Evolutionary conservation across 2,329 filamentous ascomycete genomes (phyloP).

Genomic region (Phoma sp.): DNA sequence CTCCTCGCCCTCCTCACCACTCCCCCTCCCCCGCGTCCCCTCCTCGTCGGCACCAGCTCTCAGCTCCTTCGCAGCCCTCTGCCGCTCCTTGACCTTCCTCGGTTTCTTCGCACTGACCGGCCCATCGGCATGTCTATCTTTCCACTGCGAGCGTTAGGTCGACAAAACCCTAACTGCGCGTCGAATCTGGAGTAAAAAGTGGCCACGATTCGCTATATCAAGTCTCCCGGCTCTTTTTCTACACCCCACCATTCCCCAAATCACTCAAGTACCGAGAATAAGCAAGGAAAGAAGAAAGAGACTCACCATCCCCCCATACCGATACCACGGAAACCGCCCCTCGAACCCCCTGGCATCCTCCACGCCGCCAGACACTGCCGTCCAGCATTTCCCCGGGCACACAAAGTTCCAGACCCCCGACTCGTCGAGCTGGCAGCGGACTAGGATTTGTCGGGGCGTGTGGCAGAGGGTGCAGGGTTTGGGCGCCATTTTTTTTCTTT

Average conservation of each 20-base stretch:
- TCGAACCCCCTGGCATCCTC: conserved; percentile 46
- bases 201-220: no score
- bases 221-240: no score
- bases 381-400: conserved; percentile 54
- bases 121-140: conserved; percentile 49
- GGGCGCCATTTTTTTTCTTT: conserved; percentile 13
- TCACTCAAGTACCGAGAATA: no score
- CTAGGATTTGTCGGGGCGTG: conserved; percentile 46
- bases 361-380: conserved; percentile 51
- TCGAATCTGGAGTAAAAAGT: no score
- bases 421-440: conserved; percentile 54
- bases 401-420: conserved; percentile 53
- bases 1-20: neutral
- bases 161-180: no score
- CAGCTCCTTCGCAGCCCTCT: conserved; percentile 24
- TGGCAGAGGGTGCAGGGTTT: conserved; percentile 53
- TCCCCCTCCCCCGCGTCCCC: neutral
- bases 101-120: conserved; percentile 52
- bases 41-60: neutral
- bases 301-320: conserved; percentile 44
- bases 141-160: conserved; percentile 42
- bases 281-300: no score
- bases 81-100: conserved; percentile 46
- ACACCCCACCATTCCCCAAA: no score
- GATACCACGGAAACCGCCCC: conserved; percentile 24